Evolutionary conservation across 169 alveolate species (phyloP).

Genomic region (Eimeria praecox): DNA sequence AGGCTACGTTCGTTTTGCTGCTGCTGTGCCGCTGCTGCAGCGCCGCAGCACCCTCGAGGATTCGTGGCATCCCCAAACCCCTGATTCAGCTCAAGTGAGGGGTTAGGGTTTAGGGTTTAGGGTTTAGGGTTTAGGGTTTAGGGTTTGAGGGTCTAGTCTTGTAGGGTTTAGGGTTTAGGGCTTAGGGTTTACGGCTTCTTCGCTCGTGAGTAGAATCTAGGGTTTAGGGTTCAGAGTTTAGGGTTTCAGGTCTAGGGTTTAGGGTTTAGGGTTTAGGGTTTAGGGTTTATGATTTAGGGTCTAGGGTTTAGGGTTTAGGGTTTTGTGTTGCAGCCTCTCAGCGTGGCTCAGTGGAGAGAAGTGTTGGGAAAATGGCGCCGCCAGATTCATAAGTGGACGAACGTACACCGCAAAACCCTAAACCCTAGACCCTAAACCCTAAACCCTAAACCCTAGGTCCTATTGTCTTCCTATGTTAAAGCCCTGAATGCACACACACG

Average conservation of each 20-base stretch:
- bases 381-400: conserved; percentile 1
- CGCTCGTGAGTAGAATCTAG: background rate
- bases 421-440: background rate
- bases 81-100: background rate
- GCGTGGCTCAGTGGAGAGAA: conserved; percentile 30
- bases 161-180: background rate
- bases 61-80: background rate
- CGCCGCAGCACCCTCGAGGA: background rate
- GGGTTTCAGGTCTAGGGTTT: background rate
- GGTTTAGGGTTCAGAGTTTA: background rate
- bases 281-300: background rate
- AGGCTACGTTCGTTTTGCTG: conserved; percentile 26
- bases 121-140: background rate
- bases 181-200: background rate
- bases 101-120: conserved; percentile 11
- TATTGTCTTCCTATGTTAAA: background rate
- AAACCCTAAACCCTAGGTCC: background rate
- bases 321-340: background rate
- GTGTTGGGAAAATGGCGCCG: conserved; percentile 26
- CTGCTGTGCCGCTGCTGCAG: conserved; percentile 43
- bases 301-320: background rate
- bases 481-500: background rate
- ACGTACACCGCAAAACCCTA: background rate
- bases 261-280: background rate
- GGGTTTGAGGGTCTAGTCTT: background rate